Conservation (phyloP, 179 eudicot genomes). For the Spinacia oleracea region DNA sequence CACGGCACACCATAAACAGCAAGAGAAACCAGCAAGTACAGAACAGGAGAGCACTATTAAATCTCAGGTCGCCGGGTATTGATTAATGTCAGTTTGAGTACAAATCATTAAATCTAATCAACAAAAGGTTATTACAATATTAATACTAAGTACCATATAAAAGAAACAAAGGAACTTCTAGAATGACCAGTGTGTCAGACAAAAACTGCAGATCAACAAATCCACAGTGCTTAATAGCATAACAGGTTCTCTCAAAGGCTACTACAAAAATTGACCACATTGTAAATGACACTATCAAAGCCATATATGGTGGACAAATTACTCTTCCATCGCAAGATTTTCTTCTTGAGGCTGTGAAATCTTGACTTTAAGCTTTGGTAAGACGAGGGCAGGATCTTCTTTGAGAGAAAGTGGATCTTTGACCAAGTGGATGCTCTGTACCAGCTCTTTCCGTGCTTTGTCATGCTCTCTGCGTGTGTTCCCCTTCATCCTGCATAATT, state of each 20-base stretch:
- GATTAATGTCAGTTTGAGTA: too few species aligned
- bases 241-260: not conserved
- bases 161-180: not conserved
- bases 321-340: conserved; percentile 77
- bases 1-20: too few species aligned
- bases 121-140: not conserved
- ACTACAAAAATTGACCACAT: not conserved
- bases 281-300: not conserved
- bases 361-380: conserved; percentile 57
- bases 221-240: not conserved
- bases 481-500: conserved; percentile 54
- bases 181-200: not conserved
- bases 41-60: not conserved
- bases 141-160: too few species aligned
- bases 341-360: conserved; percentile 40
- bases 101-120: not conserved
- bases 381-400: conserved; percentile 43
- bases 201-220: not conserved
- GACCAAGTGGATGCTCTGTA: conserved; percentile 52
- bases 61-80: not conserved
- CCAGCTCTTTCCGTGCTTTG: conserved; percentile 43
- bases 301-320: conserved; percentile 7
- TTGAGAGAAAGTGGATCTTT: conserved; percentile 49
- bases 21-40: not conserved
- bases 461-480: conserved; percentile 36